These are phyloP conservation scores for Sporodiniella umbellata DNA, from an alignment of 371 early-diverging fungal genomes.

Conservation along the genomic window DNA sequence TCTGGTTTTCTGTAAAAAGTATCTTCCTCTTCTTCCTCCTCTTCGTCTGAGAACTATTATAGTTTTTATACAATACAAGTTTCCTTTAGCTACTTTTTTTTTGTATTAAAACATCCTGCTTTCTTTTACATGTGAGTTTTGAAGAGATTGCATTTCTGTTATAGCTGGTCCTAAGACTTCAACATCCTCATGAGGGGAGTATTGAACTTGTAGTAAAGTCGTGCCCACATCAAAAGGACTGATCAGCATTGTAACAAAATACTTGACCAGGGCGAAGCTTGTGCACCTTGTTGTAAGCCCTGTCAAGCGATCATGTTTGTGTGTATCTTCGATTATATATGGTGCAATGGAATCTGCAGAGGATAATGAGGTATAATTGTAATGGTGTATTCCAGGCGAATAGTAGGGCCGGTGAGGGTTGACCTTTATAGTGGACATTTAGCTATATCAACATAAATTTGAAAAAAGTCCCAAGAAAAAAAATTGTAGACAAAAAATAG, in stretches of 20 bases:
- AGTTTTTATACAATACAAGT: constrained; percentile 1
- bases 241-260: constrained; percentile 58
- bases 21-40: constrained; percentile 29
- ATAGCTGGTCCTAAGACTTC: constrained; percentile 26
- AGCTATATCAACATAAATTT: not conserved
- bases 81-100: not conserved
- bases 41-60: constrained; percentile 5
- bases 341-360: constrained; percentile 32
- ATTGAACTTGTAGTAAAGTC: constrained; percentile 80
- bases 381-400: constrained; percentile 42
- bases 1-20: constrained; percentile 31
- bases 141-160: not conserved
- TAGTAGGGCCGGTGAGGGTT: constrained; percentile 46
- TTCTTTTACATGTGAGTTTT: not conserved
- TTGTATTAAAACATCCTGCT: not conserved
- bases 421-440: constrained; percentile 21
- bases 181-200: constrained; percentile 58
- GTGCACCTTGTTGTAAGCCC: constrained; percentile 48
- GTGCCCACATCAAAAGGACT: constrained; percentile 76
- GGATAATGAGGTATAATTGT: constrained; percentile 44
- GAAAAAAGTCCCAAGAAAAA: too few species aligned
- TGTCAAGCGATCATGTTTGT: constrained; percentile 18
- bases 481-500: not conserved
- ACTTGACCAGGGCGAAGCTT: constrained; percentile 65
- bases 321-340: constrained; percentile 6